phyloP scores from a whole-genome alignment of 2,329 filamentous ascomycete genomes.

The Xylaria polymorpha region DNA sequence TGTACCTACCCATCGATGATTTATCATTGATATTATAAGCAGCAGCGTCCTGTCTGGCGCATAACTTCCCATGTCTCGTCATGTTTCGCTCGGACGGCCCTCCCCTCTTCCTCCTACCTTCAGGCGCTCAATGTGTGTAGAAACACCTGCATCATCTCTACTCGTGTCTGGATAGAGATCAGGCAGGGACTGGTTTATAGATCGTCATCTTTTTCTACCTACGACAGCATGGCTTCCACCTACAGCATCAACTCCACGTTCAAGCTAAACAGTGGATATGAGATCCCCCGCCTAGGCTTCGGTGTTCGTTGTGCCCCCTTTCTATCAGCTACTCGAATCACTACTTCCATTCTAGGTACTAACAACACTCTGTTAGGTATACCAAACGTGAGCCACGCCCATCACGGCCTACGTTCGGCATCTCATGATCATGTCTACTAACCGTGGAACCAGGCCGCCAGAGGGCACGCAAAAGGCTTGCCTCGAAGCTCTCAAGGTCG shows the following conservation, averaged over 20 bases:
- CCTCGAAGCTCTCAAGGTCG: slow-evolving; percentile 60
- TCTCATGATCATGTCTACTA: slow-evolving; percentile 24
- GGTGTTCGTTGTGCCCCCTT: slow-evolving; percentile 57
- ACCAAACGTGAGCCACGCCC: slow-evolving; percentile 59
- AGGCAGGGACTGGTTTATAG: not conserved
- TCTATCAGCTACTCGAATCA: not conserved
- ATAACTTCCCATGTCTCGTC: not conserved
- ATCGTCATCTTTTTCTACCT: not conserved
- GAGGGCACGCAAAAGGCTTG: slow-evolving; percentile 54
- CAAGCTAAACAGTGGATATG: slow-evolving; percentile 66
- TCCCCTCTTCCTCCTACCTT: not conserved
- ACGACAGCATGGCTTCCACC: slow-evolving; percentile 56
- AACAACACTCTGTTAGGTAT: slow-evolving; percentile 56
- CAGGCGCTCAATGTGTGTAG: not conserved
- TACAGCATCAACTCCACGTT: slow-evolving; percentile 60
- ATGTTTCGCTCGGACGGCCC: not conserved
- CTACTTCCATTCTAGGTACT: not conserved
- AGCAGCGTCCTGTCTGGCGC: no score
- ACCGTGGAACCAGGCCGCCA: slow-evolving; percentile 48
- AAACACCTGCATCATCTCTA: not conserved
- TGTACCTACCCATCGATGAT: no score
- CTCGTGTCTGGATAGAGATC: not conserved
- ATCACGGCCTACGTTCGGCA: not conserved
- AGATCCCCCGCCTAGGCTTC: slow-evolving; percentile 64
- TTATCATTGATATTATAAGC: no score